Evolutionary conservation across 345 rosid species (phyloP).

Genomic region (Corchorus olitorius): DNA sequence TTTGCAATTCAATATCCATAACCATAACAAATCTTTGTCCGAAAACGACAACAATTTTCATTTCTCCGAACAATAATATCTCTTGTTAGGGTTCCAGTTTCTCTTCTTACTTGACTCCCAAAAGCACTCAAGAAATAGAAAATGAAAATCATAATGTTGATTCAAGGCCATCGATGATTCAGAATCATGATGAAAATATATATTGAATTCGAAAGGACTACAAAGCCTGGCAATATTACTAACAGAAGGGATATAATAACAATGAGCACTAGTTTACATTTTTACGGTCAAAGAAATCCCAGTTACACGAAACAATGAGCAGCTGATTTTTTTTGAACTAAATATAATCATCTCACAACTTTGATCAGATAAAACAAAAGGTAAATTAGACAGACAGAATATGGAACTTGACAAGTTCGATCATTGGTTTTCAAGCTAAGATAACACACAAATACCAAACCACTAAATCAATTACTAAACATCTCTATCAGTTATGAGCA

Average conservation of each 20-base stretch:
- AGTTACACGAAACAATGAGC: too few relatives aligned
- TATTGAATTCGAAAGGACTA: background rate
- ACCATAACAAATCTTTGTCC: slow-evolving; percentile 7
- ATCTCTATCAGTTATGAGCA: too few relatives aligned
- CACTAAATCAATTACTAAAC: too few relatives aligned
- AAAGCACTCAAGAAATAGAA: background rate
- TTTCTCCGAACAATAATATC: slow-evolving; percentile 6
- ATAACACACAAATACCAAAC: too few relatives aligned
- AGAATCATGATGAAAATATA: background rate
- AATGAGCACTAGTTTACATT: background rate
- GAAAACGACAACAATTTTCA: background rate
- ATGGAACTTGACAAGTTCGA: too few relatives aligned
- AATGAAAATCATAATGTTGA: background rate
- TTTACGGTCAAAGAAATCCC: too few relatives aligned
- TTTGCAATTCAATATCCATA: slow-evolving; percentile 13
- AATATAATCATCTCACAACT: too few relatives aligned
- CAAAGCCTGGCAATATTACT: background rate
- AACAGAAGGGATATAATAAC: background rate
- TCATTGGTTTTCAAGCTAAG: too few relatives aligned
- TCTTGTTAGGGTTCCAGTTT: slow-evolving; percentile 11
- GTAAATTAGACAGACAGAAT: too few relatives aligned
- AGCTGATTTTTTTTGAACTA: too few relatives aligned
- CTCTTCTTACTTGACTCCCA: slow-evolving; percentile 17
- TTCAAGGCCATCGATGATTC: background rate
- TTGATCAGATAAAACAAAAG: too few relatives aligned